These are phyloP conservation scores for Pythium folliculosum DNA, from an alignment of 352 stramenopile species.

Conservation along the genomic window DNA sequence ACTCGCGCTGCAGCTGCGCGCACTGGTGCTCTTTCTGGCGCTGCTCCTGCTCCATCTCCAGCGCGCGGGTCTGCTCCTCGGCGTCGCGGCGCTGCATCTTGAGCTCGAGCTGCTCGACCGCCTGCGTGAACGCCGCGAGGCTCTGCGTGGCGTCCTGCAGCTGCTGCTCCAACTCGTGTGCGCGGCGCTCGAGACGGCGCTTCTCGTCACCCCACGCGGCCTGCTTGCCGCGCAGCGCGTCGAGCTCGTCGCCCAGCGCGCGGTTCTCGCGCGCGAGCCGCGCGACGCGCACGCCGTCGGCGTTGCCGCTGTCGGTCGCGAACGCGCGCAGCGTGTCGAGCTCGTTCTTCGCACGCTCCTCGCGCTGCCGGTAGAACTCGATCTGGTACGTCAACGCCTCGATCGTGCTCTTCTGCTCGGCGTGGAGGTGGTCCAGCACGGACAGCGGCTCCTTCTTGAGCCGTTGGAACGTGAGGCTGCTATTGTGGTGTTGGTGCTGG, in stretches of 20 bases:
- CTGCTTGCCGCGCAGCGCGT: conserved; percentile 43
- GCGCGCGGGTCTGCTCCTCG: conserved; percentile 52
- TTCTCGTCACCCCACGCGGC: conserved; percentile 46
- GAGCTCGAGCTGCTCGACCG: conserved; percentile 75
- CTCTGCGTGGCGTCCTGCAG: conserved; percentile 57
- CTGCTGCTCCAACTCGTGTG: conserved; percentile 57
- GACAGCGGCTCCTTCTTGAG: conserved; percentile 19
- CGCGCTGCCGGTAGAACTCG: conserved; percentile 76
- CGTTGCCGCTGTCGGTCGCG: conserved; percentile 26
- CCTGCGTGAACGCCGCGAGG: conserved; percentile 61
- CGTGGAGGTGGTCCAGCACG: conserved; percentile 73
- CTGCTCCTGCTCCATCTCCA: conserved; percentile 59
- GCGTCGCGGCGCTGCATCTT: conserved; percentile 77
- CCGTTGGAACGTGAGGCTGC: neutral
- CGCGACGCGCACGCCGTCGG: conserved; percentile 31
- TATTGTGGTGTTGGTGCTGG: neutral
- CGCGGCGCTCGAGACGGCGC: conserved; percentile 42
- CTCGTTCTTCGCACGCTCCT: conserved; percentile 71
- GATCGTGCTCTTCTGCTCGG: conserved; percentile 83
- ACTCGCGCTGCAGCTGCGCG: conserved; percentile 31
- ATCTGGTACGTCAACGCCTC: conserved; percentile 75
- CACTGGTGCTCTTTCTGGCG: conserved; percentile 44
- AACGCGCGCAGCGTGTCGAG: conserved; percentile 47
- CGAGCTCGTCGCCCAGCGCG: conserved; percentile 58
- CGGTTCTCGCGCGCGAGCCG: conserved; percentile 60